These are phyloP conservation scores for Ophiostoma piceae DNA, from an alignment of 2,329 filamentous ascomycete species.

Conservation along the genomic window DNA sequence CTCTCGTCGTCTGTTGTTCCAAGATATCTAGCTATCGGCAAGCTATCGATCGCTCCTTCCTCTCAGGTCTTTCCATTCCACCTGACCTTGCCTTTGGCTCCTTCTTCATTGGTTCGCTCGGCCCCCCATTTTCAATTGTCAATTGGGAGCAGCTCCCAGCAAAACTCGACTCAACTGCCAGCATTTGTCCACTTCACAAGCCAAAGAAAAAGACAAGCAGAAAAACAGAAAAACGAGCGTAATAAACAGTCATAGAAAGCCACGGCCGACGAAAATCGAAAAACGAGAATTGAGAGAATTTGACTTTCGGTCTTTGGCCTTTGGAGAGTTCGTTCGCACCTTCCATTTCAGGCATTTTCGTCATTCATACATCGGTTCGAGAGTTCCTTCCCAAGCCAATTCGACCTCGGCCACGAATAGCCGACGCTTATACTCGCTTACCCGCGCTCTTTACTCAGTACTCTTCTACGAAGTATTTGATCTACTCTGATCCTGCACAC, in stretches of 20 bases:
- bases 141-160: background rate
- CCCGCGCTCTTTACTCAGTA: background rate
- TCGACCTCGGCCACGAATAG: constrained; percentile 5
- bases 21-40: background rate
- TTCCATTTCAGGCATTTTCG: background rate
- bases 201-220: background rate
- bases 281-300: background rate
- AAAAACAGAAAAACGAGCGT: background rate
- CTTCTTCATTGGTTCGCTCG: constrained; percentile 4
- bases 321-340: background rate
- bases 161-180: background rate
- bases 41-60: background rate
- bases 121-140: background rate
- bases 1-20: background rate
- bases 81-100: background rate
- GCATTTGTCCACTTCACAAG: constrained; percentile 9
- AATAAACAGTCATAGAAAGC: constrained; percentile 4
- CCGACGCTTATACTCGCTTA: constrained; percentile 8
- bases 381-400: background rate
- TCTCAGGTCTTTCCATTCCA: background rate
- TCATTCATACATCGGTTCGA: background rate
- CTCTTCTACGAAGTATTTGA: background rate
- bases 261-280: background rate
- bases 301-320: no score
- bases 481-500: background rate